These are phyloP conservation scores for Podospora pseudopauciseta DNA, from an alignment of 495 filamentous ascomycete species.

Conservation along the genomic window DNA sequence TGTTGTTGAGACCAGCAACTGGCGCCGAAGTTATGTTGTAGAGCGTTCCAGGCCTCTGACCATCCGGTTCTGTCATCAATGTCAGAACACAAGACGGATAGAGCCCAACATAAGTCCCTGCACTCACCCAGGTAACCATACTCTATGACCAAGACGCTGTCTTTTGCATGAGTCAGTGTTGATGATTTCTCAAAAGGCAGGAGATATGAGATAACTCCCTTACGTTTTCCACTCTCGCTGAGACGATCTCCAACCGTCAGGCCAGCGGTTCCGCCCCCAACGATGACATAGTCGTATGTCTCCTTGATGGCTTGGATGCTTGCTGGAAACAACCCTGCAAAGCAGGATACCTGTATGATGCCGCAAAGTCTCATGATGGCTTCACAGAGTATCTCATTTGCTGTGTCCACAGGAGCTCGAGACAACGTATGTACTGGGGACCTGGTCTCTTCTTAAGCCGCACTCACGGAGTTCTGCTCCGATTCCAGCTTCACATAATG, in stretches of 20 bases:
- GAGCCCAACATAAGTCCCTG: no score
- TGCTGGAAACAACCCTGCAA: background rate
- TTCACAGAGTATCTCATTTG: no score
- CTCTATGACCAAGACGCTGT: constrained; percentile 42
- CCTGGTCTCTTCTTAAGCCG: background rate
- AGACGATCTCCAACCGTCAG: constrained; percentile 46
- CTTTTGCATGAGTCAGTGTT: constrained; percentile 16
- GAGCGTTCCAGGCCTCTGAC: constrained; percentile 18
- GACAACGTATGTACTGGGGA: background rate
- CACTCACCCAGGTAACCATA: constrained; percentile 35
- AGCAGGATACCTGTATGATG: background rate
- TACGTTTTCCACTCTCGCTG: constrained; percentile 24
- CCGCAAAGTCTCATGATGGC: background rate
- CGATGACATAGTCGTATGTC: constrained; percentile 47
- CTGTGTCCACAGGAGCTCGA: background rate
- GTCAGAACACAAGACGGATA: background rate
- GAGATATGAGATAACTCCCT: background rate
- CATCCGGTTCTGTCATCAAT: constrained; percentile 12
- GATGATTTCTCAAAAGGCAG: background rate
- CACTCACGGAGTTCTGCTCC: background rate
- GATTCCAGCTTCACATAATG: background rate
- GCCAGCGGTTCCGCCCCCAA: constrained; percentile 54
- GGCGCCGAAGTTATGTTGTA: constrained; percentile 27
- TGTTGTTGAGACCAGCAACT: constrained; percentile 18
- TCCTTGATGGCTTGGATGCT: background rate